Percentiles rank a stretch among this genome's conserved stretches.
Evolutionary conservation across 2,329 filamentous ascomycete genomes (phyloP).

Genomic region (Sclerotinia borealis): DNA sequence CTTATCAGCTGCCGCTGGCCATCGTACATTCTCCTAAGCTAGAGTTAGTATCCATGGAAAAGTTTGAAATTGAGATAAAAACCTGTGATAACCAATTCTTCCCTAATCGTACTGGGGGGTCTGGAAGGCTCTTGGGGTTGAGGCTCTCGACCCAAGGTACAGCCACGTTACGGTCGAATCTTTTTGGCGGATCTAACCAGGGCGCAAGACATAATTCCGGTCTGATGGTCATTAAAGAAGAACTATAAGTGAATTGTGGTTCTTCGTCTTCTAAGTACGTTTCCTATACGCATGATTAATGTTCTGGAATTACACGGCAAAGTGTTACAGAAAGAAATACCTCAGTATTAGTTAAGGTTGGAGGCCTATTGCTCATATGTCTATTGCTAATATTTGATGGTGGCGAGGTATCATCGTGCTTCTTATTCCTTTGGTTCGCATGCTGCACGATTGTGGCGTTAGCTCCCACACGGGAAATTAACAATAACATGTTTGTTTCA

Average conservation of each 20-base stretch:
- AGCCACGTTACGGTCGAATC: slow-evolving; percentile 10
- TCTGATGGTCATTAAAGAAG: slow-evolving; percentile 3
- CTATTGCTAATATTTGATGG: not conserved
- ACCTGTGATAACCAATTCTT: slow-evolving; percentile 13
- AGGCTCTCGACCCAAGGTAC: slow-evolving; percentile 2
- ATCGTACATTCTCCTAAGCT: not conserved
- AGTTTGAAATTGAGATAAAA: not conserved
- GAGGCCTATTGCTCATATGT: not conserved
- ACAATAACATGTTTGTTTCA: not conserved
- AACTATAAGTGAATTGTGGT: not conserved
- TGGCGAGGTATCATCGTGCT: not conserved
- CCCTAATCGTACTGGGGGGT: not conserved
- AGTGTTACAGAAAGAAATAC: not conserved
- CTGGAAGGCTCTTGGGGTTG: not conserved
- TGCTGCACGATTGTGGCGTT: slow-evolving; percentile 7
- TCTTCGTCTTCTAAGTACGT: not conserved
- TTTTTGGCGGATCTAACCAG: slow-evolving; percentile 10
- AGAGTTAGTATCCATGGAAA: not conserved
- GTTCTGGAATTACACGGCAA: not conserved
- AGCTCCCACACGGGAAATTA: slow-evolving; percentile 8
- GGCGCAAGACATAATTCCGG: slow-evolving; percentile 8
- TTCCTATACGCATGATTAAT: slow-evolving; percentile 2
- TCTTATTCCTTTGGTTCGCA: slow-evolving; percentile 2
- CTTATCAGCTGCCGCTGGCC: slow-evolving; percentile 5
- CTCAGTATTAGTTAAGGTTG: not conserved